phyloP scores from a whole-genome alignment of 352 stramenopile genomes.

The Phytophthora vignae region DNA sequence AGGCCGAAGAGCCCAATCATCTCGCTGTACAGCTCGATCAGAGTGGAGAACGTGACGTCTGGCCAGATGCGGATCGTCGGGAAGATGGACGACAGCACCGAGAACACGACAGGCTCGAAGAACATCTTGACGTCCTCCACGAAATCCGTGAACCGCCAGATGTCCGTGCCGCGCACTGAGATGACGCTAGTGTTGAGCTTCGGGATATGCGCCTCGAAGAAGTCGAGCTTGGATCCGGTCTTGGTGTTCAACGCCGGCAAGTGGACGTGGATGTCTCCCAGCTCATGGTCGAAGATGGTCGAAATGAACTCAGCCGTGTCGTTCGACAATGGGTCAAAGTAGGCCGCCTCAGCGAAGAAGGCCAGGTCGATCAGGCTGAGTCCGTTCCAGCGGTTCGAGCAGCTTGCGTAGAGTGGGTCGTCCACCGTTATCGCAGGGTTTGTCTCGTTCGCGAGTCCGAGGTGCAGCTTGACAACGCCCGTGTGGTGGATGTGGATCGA shows the following conservation, averaged over 20 bases:
- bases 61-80: conserved; percentile 93
- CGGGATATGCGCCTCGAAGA: conserved; percentile 84
- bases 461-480: conserved; percentile 84
- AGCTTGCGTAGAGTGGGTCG: conserved; percentile 78
- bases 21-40: conserved; percentile 90
- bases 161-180: conserved; percentile 89
- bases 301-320: conserved; percentile 73
- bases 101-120: conserved; percentile 91
- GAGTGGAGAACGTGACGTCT: conserved; percentile 87
- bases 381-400: conserved; percentile 76
- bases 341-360: conserved; percentile 87
- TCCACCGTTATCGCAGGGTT: conserved; percentile 49
- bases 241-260: conserved; percentile 82
- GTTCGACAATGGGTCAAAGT: conserved; percentile 89
- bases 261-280: conserved; percentile 60
- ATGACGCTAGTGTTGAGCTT: conserved; percentile 88
- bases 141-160: conserved; percentile 91
- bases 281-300: conserved; percentile 63
- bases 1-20: conserved; percentile 89
- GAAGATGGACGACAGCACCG: conserved; percentile 89
- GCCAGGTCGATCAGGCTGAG: conserved; percentile 85
- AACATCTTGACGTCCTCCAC: conserved; percentile 94
- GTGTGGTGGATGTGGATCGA: conserved; percentile 88
- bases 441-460: conserved; percentile 65
- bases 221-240: conserved; percentile 85